These are phyloP conservation scores for Talaromyces sp. DNA, from an alignment of 2,329 filamentous ascomycete species.

Conservation along the genomic window DNA sequence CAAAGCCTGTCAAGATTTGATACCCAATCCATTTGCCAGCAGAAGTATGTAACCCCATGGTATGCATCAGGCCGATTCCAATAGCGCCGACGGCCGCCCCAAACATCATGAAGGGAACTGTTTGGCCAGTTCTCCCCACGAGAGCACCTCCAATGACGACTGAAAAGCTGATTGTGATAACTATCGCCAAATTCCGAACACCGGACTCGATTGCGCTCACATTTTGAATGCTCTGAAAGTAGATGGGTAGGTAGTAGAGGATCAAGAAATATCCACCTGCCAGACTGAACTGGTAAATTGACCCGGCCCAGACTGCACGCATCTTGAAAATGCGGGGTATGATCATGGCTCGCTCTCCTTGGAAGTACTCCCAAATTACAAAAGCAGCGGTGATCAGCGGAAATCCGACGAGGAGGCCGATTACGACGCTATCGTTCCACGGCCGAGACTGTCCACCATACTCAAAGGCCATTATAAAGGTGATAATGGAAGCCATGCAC, in stretches of 20 bases:
- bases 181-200: constrained; percentile 36
- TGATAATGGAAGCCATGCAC: constrained; percentile 16
- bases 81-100: constrained; percentile 22
- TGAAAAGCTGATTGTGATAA: constrained; percentile 26
- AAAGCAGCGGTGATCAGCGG: constrained; percentile 15
- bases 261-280: constrained; percentile 26
- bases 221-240: constrained; percentile 7
- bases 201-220: constrained; percentile 29
- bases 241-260: constrained; percentile 23
- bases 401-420: constrained; percentile 18
- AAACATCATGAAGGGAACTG: constrained; percentile 19
- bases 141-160: constrained; percentile 20
- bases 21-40: constrained; percentile 19
- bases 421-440: constrained; percentile 16
- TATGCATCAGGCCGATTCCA: constrained; percentile 27
- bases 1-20: constrained; percentile 16
- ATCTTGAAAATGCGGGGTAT: constrained; percentile 28
- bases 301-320: constrained; percentile 27
- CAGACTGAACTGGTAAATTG: constrained; percentile 30
- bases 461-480: constrained; percentile 19
- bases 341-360: constrained; percentile 24
- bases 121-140: constrained; percentile 20
- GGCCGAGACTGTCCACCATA: constrained; percentile 19
- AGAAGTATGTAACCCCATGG: constrained; percentile 20
- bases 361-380: constrained; percentile 15